Percentiles rank a stretch among this genome's conserved stretches.
Evolutionary conservation across 306 rosid species (phyloP).

Genomic region (Luffa acutangula): DNA sequence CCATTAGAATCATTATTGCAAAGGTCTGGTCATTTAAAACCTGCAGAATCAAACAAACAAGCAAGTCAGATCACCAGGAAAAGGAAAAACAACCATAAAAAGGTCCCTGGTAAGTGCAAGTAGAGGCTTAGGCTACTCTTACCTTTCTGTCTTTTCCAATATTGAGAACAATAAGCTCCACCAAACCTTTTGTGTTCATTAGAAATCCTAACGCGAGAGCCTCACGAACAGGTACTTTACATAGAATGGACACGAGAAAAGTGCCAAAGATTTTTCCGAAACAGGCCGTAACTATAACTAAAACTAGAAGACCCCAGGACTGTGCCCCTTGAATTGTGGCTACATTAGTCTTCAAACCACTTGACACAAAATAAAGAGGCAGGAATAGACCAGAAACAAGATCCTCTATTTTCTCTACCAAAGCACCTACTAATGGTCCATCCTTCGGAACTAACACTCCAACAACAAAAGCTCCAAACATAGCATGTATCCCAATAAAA

Average conservation of each 20-base stretch:
- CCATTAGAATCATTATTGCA: constrained; percentile 90
- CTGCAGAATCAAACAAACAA: constrained; percentile 30
- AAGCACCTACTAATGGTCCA: constrained; percentile 55
- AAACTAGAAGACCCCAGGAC: constrained; percentile 73
- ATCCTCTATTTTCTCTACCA: constrained; percentile 85
- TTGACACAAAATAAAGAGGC: constrained; percentile 73
- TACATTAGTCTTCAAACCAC: constrained; percentile 79
- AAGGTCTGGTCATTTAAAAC: constrained; percentile 89
- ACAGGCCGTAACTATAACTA: constrained; percentile 63
- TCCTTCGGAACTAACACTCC: constrained; percentile 73
- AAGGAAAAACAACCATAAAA: not conserved
- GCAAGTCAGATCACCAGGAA: not conserved
- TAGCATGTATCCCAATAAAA: constrained; percentile 79
- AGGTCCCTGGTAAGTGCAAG: not conserved
- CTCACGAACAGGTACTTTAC: constrained; percentile 52
- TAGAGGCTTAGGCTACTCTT: not conserved
- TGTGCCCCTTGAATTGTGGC: constrained; percentile 66
- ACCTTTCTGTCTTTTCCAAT: constrained; percentile 90
- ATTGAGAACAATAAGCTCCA: constrained; percentile 85
- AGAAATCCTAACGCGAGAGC: constrained; percentile 68
- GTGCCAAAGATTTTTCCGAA: constrained; percentile 84
- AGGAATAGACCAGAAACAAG: constrained; percentile 76
- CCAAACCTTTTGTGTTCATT: constrained; percentile 86
- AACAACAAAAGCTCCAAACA: constrained; percentile 80
- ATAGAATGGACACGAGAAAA: constrained; percentile 33